Base-by-base conservation (phyloP, 1,284 basidiomycete species). In the Violaceomyces palustris region DNA sequence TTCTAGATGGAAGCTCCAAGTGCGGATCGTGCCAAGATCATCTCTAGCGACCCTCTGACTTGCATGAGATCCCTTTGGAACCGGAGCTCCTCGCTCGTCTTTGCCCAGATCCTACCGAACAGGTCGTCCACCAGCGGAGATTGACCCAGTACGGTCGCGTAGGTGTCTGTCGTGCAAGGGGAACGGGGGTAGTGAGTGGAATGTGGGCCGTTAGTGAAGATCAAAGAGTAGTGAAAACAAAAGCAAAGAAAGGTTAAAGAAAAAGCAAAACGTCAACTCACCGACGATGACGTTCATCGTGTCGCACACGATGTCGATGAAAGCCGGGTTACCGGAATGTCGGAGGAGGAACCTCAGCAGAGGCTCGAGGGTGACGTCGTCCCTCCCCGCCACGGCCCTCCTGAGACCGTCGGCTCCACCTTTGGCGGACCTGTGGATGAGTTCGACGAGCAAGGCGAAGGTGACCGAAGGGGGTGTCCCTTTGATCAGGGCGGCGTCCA, bases 341-440 rank as follows among this genome's bases (percentile, higher is more conserved):
- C 88, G 87, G 37, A 90, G 76, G 9, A 98, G 79, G 39, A 97
- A 81, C 2, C 83, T 79, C 8, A 99, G 79, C 17, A 98, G 79
- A 0, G 93, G 93, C 73, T 96, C 91, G 3, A 99, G 78, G 3
- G 93, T 81, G 22, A 97, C 85, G 69, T 98, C 94, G 69, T 98
- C 93, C 35, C 94, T 82, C 21, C 90, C 89, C 0, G 85, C 80
- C 4, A 99, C 79, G 1, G 94, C 93, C 58, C 83, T 82, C 42
- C 84, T 80, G 30, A 98, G 78, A 1, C 88, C 93, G 72, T 98
- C 90, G 7, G 88, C 45, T 10, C 44, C 43, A 0, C 59, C 63
- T 2, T 54, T 41, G 1, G 68, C 57, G 12, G 51, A 56, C n/a
- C 69, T 84, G 65, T 93, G 87, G 35, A 94, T 85, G 27, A 99